Base-by-base conservation (phyloP, 139 green algal genomes). In the Coccomyxa sp. region DNA sequence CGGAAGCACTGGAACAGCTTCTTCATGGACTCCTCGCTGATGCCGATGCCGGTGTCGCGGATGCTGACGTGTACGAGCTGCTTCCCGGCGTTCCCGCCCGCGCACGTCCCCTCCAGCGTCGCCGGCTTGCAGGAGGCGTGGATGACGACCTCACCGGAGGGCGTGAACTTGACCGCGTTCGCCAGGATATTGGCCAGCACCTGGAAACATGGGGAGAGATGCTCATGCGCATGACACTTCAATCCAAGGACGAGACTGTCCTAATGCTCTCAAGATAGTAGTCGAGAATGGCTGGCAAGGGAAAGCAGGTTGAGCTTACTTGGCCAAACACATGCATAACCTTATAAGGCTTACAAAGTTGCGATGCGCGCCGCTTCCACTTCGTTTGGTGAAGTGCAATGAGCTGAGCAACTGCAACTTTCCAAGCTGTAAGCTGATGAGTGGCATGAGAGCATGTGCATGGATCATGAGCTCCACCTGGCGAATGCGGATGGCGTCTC, bases 151-250 rank as follows among this genome's bases (percentile, higher is more conserved):
- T 93, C 87, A 0, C 92, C 93, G 0, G 72, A 24, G 41, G 94
- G 87, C 0, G 93, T 97, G 85, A 97, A 97, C 89, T 97, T 97
- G 58, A 96, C 88, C 4, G 90, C 92, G 75, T 97, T 97, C 82
- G 92, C 93, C 1, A 97, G 82, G 24, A 96, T 83, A 85, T 97
- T 97, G 37, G 95, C 83, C 74, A 97, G 77, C 55, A 97, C 85
- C 83, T 94, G 91, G n/a, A n/a, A n/a, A n/a, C n/a, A n/a, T n/a
- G n/a, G n/a, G n/a, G n/a, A n/a, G n/a, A n/a, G n/a, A n/a, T n/a
- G n/a, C n/a, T n/a, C n/a, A n/a, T n/a, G n/a, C n/a, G n/a, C n/a
- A n/a, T n/a, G n/a, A n/a, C n/a, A n/a, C n/a, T n/a, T n/a, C n/a
- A n/a, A n/a, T n/a, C n/a, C n/a, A n/a, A n/a, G n/a, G n/a, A n/a